These are phyloP conservation scores for Pseudozyma pruni DNA, from an alignment of 1,284 basidiomycete species.

Conservation along the genomic window DNA sequence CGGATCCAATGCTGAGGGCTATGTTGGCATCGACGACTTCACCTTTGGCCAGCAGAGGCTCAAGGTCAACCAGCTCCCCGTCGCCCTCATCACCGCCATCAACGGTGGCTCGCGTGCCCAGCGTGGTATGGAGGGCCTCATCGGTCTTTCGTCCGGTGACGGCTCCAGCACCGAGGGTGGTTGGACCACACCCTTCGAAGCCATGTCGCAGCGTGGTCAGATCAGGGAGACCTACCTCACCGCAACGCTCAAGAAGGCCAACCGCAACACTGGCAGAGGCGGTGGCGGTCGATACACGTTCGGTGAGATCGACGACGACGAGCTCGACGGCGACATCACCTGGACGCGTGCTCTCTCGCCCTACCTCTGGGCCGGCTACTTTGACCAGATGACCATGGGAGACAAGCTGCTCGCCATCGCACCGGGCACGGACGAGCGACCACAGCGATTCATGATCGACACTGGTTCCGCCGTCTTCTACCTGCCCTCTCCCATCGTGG, in stretches of 20 bases:
- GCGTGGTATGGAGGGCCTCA: constrained; percentile 55
- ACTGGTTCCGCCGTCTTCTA: constrained; percentile 53
- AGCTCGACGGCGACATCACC: constrained; percentile 42
- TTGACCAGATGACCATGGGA: constrained; percentile 48
- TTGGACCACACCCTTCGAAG: constrained; percentile 56
- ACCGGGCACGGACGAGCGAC: constrained; percentile 19
- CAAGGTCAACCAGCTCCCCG: constrained; percentile 28
- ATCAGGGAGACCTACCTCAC: constrained; percentile 51
- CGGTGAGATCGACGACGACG: constrained; percentile 46
- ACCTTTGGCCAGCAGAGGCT: constrained; percentile 39
- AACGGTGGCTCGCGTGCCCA: constrained; percentile 40
- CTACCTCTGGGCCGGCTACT: constrained; percentile 50
- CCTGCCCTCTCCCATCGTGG: constrained; percentile 37
- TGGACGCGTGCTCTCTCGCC: constrained; percentile 45
- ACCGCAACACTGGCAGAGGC: constrained; percentile 52
- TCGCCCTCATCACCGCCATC: constrained; percentile 46
- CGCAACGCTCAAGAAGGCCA: constrained; percentile 49
- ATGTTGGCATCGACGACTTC: constrained; percentile 54
- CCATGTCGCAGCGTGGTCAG: constrained; percentile 45
- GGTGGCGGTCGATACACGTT: constrained; percentile 57
- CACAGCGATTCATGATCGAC: constrained; percentile 51
- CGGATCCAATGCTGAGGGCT: constrained; percentile 36
- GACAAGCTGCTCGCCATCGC: constrained; percentile 20
- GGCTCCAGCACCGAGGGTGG: constrained; percentile 41
- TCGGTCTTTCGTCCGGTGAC: constrained; percentile 45